These are phyloP conservation scores for Pseudoperonospora humuli DNA, from an alignment of 352 stramenopile species.

Conservation along the genomic window DNA sequence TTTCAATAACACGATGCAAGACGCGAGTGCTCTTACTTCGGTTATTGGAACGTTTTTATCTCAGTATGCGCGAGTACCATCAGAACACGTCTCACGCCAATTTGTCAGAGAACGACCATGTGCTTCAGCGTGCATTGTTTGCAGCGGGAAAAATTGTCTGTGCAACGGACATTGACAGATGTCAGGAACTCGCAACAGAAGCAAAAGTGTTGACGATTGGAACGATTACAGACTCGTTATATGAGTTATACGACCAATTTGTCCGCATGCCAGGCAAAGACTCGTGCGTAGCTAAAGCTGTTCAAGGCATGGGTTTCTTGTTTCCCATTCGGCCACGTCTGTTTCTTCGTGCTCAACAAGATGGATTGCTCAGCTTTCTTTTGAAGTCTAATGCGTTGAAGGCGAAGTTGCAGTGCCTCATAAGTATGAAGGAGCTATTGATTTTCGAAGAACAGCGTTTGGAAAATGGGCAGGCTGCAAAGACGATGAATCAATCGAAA, in stretches of 20 bases:
- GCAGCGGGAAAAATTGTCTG: constrained; percentile 57
- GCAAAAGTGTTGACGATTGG: constrained; percentile 36
- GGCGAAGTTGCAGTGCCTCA: constrained; percentile 56
- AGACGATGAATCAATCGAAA: constrained; percentile 42
- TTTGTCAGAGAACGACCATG: constrained; percentile 32
- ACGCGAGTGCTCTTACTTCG: constrained; percentile 38
- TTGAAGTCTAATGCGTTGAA: constrained; percentile 34
- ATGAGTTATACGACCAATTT: constrained; percentile 47
- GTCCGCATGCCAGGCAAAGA: constrained; percentile 35
- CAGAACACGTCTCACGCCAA: constrained; percentile 23
- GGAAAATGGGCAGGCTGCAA: constrained; percentile 35
- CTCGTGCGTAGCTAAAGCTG: constrained; percentile 55
- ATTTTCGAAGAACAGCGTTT: constrained; percentile 62
- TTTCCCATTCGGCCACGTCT: constrained; percentile 58
- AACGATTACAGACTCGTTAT: constrained; percentile 51
- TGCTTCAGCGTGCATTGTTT: constrained; percentile 73
- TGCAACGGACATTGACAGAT: constrained; percentile 55
- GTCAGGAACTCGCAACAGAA: constrained; percentile 18
- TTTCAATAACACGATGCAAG: constrained; percentile 38
- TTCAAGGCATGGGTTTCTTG: constrained; percentile 77
- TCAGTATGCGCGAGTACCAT: constrained; percentile 46
- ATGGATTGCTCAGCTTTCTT: constrained; percentile 46
- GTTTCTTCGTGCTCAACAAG: constrained; percentile 67
- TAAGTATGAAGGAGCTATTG: constrained; percentile 70
- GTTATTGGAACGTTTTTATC: constrained; percentile 64